Percentiles rank a stretch among this genome's conserved stretches.
Conservation (phyloP, 2,329 filamentous ascomycete species). For the Elsinoe batatas region DNA sequence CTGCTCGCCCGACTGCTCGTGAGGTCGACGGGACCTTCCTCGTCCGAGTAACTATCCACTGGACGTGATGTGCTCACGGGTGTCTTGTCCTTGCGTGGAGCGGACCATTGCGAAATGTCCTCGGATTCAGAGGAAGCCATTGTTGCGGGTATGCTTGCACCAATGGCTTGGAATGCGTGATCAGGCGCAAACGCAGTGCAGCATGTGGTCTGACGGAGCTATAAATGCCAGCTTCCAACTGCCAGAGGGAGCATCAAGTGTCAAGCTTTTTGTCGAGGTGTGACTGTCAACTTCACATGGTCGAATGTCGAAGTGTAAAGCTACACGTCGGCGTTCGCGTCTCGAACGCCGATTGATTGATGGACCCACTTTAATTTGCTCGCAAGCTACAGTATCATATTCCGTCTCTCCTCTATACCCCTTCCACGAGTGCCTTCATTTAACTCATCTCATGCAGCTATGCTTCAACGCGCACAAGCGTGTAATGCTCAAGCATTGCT, state of each 20-base stretch:
- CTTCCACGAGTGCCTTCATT: too few species aligned
- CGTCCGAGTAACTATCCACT: not conserved
- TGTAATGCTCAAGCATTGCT: not conserved
- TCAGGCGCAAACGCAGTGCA: not conserved
- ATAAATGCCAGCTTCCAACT: too few species aligned
- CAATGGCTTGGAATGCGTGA: not conserved
- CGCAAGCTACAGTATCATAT: not conserved
- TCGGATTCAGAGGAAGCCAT: not conserved
- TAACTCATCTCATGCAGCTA: too few species aligned
- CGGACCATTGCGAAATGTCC: too few species aligned
- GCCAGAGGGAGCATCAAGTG: too few species aligned
- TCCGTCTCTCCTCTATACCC: too few species aligned
- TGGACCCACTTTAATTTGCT: not conserved
- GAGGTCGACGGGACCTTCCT: not conserved
- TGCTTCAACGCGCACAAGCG: not conserved
- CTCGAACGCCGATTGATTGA: not conserved
- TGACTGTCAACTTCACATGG: not conserved
- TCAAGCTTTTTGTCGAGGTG: not conserved
- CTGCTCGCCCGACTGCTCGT: not conserved
- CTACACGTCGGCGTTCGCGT: constrained; percentile 5
- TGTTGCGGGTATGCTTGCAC: not conserved
- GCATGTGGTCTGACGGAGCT: too few species aligned
- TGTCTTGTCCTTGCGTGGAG: not conserved
- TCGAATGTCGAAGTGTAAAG: not conserved
- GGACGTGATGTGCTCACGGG: not conserved